phyloP scores from a whole-genome alignment of 257 asterid genomes.

The Solanum chilense region DNA sequence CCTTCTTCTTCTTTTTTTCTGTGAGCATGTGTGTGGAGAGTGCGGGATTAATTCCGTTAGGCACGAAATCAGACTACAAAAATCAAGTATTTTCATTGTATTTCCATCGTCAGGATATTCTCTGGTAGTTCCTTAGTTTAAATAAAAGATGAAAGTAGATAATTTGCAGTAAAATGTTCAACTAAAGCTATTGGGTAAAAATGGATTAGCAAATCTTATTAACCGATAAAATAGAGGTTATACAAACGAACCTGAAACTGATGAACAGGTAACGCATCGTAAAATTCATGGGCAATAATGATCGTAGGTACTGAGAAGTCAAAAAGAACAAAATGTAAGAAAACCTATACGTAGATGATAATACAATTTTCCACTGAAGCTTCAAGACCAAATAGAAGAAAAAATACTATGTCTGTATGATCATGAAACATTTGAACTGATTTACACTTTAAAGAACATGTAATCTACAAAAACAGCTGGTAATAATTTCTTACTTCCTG shows the following conservation, averaged over 20 bases:
- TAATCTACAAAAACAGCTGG: neutral
- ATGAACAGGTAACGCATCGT: constrained; percentile 95
- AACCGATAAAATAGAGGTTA: neutral
- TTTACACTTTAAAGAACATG: neutral
- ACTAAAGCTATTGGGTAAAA: neutral
- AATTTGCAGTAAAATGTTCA: neutral
- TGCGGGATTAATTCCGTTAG: neutral
- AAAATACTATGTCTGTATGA: neutral
- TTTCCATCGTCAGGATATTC: neutral
- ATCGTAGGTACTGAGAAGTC: constrained; percentile 70
- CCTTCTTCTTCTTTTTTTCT: neutral
- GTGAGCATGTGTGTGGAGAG: too few relatives aligned
- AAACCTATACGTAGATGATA: neutral
- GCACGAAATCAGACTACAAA: neutral
- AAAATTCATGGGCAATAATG: constrained; percentile 90
- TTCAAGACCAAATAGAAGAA: neutral
- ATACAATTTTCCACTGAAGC: neutral
- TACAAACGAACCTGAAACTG: constrained; percentile 82
- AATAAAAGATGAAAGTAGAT: neutral
- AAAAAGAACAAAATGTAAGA: neutral
- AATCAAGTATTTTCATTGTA: neutral
- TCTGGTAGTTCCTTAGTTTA: neutral
- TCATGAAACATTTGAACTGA: neutral
- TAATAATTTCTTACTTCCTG: constrained; percentile 54
- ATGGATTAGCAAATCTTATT: neutral